phyloP scores from a whole-genome alignment of 768 basidiomycete genomes.

The Cubamyces sp. region DNA sequence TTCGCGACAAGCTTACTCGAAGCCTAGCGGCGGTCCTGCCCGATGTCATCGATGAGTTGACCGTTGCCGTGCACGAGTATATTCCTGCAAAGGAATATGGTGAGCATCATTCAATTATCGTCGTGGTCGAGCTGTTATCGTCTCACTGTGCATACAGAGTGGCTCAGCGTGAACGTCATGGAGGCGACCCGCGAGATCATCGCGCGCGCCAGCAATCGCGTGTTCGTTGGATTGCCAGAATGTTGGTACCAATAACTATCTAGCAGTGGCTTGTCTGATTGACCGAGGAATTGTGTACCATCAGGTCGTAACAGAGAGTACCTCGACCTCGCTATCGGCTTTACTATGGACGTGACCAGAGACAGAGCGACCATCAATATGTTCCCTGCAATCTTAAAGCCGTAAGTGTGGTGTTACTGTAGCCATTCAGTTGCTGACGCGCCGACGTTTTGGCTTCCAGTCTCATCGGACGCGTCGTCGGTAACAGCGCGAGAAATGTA shows the following conservation, averaged over 20 bases:
- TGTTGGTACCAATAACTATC: slow-evolving; percentile 36
- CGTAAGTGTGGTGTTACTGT: slow-evolving; percentile 37
- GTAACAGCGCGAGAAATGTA: slow-evolving; percentile 26
- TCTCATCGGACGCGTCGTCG: slow-evolving; percentile 25
- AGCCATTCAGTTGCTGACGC: too few species aligned
- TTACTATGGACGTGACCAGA: slow-evolving; percentile 41
- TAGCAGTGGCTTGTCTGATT: background rate
- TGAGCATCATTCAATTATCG: background rate
- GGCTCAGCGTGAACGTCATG: background rate
- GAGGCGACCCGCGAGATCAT: slow-evolving; percentile 35
- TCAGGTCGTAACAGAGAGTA: slow-evolving; percentile 49
- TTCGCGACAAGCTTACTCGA: slow-evolving; percentile 14
- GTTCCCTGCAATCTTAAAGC: slow-evolving; percentile 47
- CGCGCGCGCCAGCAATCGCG: slow-evolving; percentile 44
- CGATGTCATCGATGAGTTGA: slow-evolving; percentile 3
- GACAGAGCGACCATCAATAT: slow-evolving; percentile 39
- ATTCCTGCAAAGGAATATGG: slow-evolving; percentile 5
- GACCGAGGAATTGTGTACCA: too few species aligned
- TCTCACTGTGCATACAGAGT: background rate
- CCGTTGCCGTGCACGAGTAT: background rate
- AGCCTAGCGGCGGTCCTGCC: slow-evolving; percentile 7
- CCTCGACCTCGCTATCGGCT: slow-evolving; percentile 40
- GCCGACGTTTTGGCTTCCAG: slow-evolving; percentile 10
- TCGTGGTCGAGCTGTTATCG: too few species aligned
- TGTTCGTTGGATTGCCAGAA: slow-evolving; percentile 50